Percentiles rank a stretch among this genome's conserved stretches.
These are phyloP conservation scores for Aspergillus conjunctus DNA, from an alignment of 495 filamentous ascomycete species.

Conservation along the genomic window DNA sequence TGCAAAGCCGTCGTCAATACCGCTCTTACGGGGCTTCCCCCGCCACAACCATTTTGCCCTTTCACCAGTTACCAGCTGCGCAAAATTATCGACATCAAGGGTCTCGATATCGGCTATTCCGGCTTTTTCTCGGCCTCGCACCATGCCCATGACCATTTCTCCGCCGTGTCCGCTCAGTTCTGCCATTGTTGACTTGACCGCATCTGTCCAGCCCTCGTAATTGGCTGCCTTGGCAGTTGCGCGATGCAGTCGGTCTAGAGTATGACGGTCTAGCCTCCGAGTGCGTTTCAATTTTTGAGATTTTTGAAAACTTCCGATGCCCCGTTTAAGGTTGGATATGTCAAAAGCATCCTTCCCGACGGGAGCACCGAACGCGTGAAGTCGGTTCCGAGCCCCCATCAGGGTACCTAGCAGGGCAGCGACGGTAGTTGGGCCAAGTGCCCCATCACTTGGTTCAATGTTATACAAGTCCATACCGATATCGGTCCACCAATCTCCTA, in stretches of 20 bases:
- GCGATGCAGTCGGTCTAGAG: constrained; percentile 76
- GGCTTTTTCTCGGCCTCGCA: constrained; percentile 82
- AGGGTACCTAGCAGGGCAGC: constrained; percentile 85
- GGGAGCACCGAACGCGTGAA: constrained; percentile 78
- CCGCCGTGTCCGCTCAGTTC: constrained; percentile 95
- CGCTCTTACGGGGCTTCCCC: constrained; percentile 75
- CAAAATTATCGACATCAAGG: constrained; percentile 80
- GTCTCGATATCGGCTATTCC: constrained; percentile 93
- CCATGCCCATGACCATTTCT: constrained; percentile 91
- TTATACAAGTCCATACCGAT: constrained; percentile 89
- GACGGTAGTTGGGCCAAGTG: constrained; percentile 89
- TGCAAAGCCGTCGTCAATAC: constrained; percentile 51
- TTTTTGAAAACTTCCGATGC: constrained; percentile 87
- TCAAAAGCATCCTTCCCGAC: constrained; percentile 94
- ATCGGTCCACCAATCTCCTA: constrained; percentile 96
- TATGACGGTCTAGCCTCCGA: constrained; percentile 77
- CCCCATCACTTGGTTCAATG: constrained; percentile 87
- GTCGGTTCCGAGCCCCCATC: constrained; percentile 84
- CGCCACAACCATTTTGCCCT: constrained; percentile 92
- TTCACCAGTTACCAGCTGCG: constrained; percentile 73
- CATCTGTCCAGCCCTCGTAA: constrained; percentile 78
- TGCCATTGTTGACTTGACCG: constrained; percentile 91
- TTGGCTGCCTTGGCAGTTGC: constrained; percentile 86
- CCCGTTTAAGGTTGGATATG: constrained; percentile 74
- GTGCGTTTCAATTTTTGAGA: constrained; percentile 77